Evolutionary conservation across 139 green algal genomes (phyloP), one percentile per base, ranked within the genome.

Genomic region (Chara braunii): DNA sequence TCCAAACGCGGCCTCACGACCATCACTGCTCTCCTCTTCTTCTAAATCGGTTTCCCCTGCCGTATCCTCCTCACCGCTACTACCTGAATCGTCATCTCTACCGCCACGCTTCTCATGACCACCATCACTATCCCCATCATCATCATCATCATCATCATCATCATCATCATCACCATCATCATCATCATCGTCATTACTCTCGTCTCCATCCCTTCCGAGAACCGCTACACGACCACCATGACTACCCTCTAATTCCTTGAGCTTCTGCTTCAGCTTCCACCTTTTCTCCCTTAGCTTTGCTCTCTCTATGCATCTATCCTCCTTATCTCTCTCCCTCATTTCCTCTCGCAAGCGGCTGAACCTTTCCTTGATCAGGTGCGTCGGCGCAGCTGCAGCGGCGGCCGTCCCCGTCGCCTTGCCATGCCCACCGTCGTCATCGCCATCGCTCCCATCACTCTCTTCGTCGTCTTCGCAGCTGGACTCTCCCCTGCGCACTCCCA

Each of bases 291-390:
- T 28, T 42, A 60, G 50, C 45, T 37, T 22, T 33, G 67, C 51
- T 36, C 68, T 78, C n/a, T 76, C 44, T 23, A 35, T 33, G 12
- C 18, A 12, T 40, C 66, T 72, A 35, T 79, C 73, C 43, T 79
- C 68, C 4, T 23, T 30, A 50, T 80, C 70, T 11, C 28, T 24
- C 42, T 62, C 48, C 58, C 29, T 56, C 51, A 75, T 69, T 12
- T 67, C 42, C 30, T 45, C 61, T 55, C 52, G 30, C 40, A 78
- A 42, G 22, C 29, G 32, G 8, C 18, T 30, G 2, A 62, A 77
- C 9, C 59, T 26, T 35, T 54, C 43, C 14, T 50, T 8, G n/a
- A 50, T 5, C 48, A 57, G 48, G 11, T 54, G 45, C 8, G 8
- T 11, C 11, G 9, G n/a, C 2, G 63, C 26, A 37, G 63, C 55